A percentile compares a stretch with the other conserved stretches of the same genome.
Conservation (phyloP, 495 filamentous ascomycete species). For the Penicillium macrosclerotiorum region DNA sequence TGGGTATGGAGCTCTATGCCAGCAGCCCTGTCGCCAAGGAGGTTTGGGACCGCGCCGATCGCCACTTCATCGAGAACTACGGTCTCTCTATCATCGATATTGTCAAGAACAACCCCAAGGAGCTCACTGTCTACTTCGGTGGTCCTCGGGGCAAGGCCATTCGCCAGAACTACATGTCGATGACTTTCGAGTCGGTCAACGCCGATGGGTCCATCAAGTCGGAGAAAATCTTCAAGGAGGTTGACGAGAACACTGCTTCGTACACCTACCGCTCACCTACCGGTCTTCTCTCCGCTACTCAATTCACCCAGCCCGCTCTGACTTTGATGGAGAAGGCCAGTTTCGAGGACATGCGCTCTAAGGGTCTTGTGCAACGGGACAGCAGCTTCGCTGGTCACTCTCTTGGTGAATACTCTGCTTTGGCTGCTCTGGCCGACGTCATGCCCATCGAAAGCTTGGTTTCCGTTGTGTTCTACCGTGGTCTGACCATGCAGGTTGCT, state of each 20-base stretch:
- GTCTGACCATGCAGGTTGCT: constrained; percentile 98
- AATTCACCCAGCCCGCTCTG: constrained; percentile 96
- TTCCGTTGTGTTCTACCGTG: constrained; percentile 98
- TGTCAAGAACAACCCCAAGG: constrained; percentile 98
- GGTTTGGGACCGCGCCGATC: constrained; percentile 97
- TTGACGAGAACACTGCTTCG: constrained; percentile 83
- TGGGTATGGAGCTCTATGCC: constrained; percentile 98
- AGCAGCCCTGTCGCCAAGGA: constrained; percentile 91
- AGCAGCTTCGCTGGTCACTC: constrained; percentile 98
- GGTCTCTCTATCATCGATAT: constrained; percentile 98
- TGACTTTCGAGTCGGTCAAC: constrained; percentile 97
- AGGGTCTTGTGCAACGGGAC: constrained; percentile 92
- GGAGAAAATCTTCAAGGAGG: constrained; percentile 98
- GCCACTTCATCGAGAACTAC: constrained; percentile 98
- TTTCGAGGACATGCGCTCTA: constrained; percentile 98
- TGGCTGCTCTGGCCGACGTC: constrained; percentile 94
- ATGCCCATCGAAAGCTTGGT: constrained; percentile 99
- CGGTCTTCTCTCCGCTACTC: constrained; percentile 92
- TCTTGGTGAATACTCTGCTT: constrained; percentile 94
- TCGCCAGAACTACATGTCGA: constrained; percentile 97
- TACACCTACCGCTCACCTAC: constrained; percentile 97
- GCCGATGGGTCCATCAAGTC: constrained; percentile 91
- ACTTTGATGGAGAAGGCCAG: constrained; percentile 99
- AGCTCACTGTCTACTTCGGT: constrained; percentile 97
- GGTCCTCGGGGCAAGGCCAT: constrained; percentile 96